Conservation (phyloP, 2,329 filamentous ascomycete genomes). For the Byssoonygena ceratinophila region DNA sequence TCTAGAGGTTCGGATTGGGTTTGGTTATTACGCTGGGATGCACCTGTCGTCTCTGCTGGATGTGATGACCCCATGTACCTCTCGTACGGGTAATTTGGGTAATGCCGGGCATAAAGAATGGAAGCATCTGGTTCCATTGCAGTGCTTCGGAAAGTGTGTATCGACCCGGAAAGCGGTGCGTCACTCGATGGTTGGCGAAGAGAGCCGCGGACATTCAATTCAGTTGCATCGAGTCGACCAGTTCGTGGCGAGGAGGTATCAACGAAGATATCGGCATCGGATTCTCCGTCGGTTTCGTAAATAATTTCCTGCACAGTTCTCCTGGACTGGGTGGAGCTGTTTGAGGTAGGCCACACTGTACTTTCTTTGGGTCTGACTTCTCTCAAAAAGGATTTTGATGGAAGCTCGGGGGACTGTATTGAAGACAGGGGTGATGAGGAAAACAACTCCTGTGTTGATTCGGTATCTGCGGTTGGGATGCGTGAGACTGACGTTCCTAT, state of each 20-base stretch:
- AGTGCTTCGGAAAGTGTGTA: background rate
- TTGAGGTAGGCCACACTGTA: background rate
- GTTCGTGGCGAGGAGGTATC: constrained; percentile 17
- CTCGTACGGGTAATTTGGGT: constrained; percentile 10
- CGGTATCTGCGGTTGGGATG: background rate
- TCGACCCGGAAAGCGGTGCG: background rate
- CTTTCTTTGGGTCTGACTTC: background rate
- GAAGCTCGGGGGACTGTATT: background rate
- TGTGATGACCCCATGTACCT: background rate
- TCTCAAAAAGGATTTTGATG: constrained; percentile 1
- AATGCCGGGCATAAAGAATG: constrained; percentile 9
- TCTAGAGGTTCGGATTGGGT: constrained; percentile 6
- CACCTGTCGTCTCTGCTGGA: background rate
- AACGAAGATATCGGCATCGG: constrained; percentile 26
- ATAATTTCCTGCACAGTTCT: constrained; percentile 21
- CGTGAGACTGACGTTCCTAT: background rate
- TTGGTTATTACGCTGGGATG: background rate
- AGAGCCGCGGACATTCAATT: background rate
- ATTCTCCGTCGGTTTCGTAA: constrained; percentile 36
- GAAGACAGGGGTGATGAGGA: constrained; percentile 6
- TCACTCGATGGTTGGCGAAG: background rate
- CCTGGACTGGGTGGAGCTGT: background rate
- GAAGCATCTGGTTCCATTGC: constrained; percentile 7
- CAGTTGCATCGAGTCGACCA: background rate
- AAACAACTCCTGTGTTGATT: background rate